Evolutionary conservation across 2,329 filamentous ascomycete species (phyloP).

Genomic region (Cladorrhinum sp.): DNA sequence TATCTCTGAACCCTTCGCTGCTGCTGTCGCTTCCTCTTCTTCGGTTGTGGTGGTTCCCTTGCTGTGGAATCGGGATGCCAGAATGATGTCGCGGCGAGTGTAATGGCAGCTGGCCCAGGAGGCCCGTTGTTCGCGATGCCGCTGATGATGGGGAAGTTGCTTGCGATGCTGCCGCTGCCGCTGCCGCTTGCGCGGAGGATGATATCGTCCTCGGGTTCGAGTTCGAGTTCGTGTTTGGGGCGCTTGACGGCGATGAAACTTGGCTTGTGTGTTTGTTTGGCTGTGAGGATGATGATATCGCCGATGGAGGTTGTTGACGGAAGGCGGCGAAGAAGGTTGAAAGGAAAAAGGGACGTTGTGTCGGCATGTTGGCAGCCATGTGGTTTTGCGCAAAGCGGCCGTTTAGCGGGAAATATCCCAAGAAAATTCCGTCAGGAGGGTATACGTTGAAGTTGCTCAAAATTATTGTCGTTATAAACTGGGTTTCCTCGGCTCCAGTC

Average conservation of each 20-base stretch:
- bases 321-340: slow-evolving; percentile 56
- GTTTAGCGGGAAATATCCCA: neutral
- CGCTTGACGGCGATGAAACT: slow-evolving; percentile 19
- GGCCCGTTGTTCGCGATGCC: slow-evolving; percentile 23
- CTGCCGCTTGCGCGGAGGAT: slow-evolving; percentile 2
- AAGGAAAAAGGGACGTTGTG: slow-evolving; percentile 55
- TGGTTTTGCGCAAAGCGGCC: neutral
- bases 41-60: slow-evolving; percentile 30
- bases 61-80: slow-evolving; percentile 40
- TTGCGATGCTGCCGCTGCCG: slow-evolving; percentile 15
- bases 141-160: slow-evolving; percentile 16
- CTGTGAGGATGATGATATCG: slow-evolving; percentile 28
- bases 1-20: slow-evolving; percentile 72
- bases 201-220: slow-evolving; percentile 22
- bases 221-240: slow-evolving; percentile 15
- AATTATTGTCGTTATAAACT: neutral
- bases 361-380: slow-evolving; percentile 41
- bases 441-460: neutral
- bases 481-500: neutral
- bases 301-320: slow-evolving; percentile 44
- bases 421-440: neutral
- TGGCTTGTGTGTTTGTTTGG: slow-evolving; percentile 39
- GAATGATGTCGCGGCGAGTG: slow-evolving; percentile 29
- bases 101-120: slow-evolving; percentile 31
- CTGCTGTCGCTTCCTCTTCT: slow-evolving; percentile 72